Base-by-base conservation (phyloP, 495 filamentous ascomycete genomes). In the Penicillium canariense region DNA sequence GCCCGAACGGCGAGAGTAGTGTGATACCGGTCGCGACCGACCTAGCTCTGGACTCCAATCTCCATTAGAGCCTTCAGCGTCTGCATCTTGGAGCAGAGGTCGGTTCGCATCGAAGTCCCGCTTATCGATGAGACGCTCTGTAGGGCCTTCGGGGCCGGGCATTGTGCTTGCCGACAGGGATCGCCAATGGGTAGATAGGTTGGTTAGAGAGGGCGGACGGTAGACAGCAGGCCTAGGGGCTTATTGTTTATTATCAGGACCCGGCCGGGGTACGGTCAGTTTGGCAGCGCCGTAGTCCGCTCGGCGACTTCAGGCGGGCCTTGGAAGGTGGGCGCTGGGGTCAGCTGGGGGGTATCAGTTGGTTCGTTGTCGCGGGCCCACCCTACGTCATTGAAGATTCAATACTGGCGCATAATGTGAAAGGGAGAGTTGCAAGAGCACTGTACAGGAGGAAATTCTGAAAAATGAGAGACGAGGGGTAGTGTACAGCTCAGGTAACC, bases 101-200 rank as follows among this genome's bases (percentile, higher is more conserved):
- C 81, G 74, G 62, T 79, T 68, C 6, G 70, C 68, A 54, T 81
- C 80, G 65, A 84, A 87, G 68, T 87, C 84, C 52, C 84, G 81
- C 67, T 83, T 84, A 68, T 82, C 81, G 58, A 76, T 73, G 31
- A 55, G 18, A 9, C 60, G 23, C 31, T 54, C 48, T 30, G 34
- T 14, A 35, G 62, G 66, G 46, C 63, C 59, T 48, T 65, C 62
- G n/a, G 64, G 61, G 28, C 50, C 55, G 11, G 70, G 47, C 72
- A 73, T 74, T 3, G 22, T 68, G 58, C 6, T 38, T 52, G 11
- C 23, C 35, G 17, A 8, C 3, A 25, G 17, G 40, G 11, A 8
- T n/a, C 11, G 25, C 27, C 26, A 25, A 12, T 18, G 25, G 14
- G 31, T 34, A 15, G 23, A 31, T 26, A 5, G 38, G 28, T 14